A percentile compares a stretch with the other conserved stretches of the same genome.
Conservation (phyloP, 345 rosid species). For the Hibiscus syriacus region DNA sequence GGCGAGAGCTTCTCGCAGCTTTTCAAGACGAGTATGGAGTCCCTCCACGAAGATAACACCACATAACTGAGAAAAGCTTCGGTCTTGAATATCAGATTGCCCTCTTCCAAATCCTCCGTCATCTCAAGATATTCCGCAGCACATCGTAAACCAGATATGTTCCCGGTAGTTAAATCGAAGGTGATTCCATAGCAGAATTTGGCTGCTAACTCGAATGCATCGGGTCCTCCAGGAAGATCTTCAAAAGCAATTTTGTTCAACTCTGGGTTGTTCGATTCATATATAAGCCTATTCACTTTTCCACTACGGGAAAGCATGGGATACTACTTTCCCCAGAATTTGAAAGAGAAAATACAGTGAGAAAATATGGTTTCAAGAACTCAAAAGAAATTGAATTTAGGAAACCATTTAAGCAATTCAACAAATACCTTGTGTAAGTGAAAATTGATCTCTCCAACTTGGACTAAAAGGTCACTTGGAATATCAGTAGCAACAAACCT, state of each 20-base stretch:
- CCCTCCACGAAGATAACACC: slow-evolving; percentile 93
- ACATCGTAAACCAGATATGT: slow-evolving; percentile 81
- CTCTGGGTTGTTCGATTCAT: slow-evolving; percentile 61
- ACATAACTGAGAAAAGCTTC: slow-evolving; percentile 97
- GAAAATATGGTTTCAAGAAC: background rate
- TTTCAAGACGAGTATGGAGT: slow-evolving; percentile 76
- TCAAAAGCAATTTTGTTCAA: slow-evolving; percentile 49
- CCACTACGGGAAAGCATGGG: slow-evolving; percentile 93
- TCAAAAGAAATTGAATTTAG: background rate
- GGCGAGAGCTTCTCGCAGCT: slow-evolving; percentile 91
- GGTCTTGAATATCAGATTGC: slow-evolving; percentile 90
- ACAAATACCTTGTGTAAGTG: slow-evolving; percentile 79
- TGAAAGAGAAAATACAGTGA: slow-evolving; percentile 7
- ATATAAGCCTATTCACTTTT: slow-evolving; percentile 73
- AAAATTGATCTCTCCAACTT: slow-evolving; percentile 61
- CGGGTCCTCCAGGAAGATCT: slow-evolving; percentile 88
- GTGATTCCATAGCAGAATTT: slow-evolving; percentile 95
- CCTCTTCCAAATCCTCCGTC: slow-evolving; percentile 98
- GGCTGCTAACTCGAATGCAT: slow-evolving; percentile 85
- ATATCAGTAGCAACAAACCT: slow-evolving; percentile 93
- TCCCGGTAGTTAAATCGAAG: slow-evolving; percentile 84
- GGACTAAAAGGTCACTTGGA: slow-evolving; percentile 80
- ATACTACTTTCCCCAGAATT: slow-evolving; percentile 56
- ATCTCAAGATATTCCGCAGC: slow-evolving; percentile 98
- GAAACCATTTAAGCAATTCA: slow-evolving; percentile 1